Base-by-base conservation (phyloP, 1,284 basidiomycete genomes). In the Leccinum subfulvum region DNA sequence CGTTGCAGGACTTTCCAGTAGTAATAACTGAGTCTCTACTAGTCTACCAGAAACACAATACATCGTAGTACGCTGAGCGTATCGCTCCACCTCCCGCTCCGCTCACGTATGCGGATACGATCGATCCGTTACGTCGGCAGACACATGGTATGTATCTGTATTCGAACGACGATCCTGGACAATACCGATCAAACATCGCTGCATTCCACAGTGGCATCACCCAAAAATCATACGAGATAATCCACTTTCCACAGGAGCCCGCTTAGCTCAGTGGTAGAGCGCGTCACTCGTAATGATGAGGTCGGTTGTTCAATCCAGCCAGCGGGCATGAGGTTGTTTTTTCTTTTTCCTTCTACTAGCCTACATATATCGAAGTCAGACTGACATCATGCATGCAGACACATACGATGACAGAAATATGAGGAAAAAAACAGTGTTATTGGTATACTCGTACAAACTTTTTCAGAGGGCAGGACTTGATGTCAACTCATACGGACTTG, bases 211-310 rank as follows among this genome's bases (percentile, higher is more conserved):
- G 35, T 49, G n/a, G n/a, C 4, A 10, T n/a, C n/a, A 44, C 44
- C 11, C 21, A 7, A 23, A 2, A 8, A 49, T 23, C 0, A 23
- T 6, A 51, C 7, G 7, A 51, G 3, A 23, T 51, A 23, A 49
- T 7, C 5, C 3, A 11, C 9, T 11, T 30, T 3, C 6, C 10
- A 3, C 4, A 28, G 28, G 21, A 16, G 69, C 69, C 71, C 71
- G 71, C 61, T 72, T 72, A 70, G 69, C 69, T 70, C 81, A 82
- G 81, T 80, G 78, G 80, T 80, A 82, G 80, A 81, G 81, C 80
- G 80, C 78, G 77, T 75, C 80, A 82, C 81, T 82, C 72, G 78
- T 79, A 76, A 71, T 78, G 77, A 71, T 78, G 76, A 79, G 77
- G 77, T 78, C 78, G 76, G 75, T 78, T 79, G 78, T 79, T 79